A percentile compares a stretch with the other conserved stretches of the same genome.
Evolutionary conservation across 495 filamentous ascomycete species (phyloP).

Genomic region (Aspergillus ellipticus): DNA sequence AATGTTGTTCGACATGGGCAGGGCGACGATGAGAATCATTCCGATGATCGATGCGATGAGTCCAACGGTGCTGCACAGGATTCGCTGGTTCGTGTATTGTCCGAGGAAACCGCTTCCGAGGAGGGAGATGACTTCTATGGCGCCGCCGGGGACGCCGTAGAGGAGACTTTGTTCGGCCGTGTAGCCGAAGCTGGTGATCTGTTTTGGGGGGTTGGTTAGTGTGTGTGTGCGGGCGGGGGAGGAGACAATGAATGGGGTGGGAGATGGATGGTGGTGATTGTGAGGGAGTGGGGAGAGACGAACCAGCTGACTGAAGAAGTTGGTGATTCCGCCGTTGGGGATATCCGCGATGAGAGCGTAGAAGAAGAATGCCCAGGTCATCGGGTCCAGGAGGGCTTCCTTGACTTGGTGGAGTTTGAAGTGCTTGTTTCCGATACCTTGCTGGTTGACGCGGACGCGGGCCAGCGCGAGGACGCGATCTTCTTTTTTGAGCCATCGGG

Average conservation of each 20-base stretch:
- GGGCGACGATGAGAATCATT: constrained; percentile 62
- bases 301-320: constrained; percentile 65
- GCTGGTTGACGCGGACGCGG: constrained; percentile 59
- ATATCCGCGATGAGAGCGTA: constrained; percentile 60
- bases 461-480: constrained; percentile 60
- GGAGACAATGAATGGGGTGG: constrained; percentile 39
- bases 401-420: constrained; percentile 62
- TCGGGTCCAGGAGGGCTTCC: constrained; percentile 56
- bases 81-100: constrained; percentile 53
- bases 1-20: constrained; percentile 54
- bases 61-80: constrained; percentile 43
- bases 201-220: background rate
- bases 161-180: constrained; percentile 60
- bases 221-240: too few species aligned
- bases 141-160: constrained; percentile 63
- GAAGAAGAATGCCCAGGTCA: constrained; percentile 64
- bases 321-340: constrained; percentile 64
- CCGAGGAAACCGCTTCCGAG: constrained; percentile 58
- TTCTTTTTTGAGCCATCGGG: constrained; percentile 59
- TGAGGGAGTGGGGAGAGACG: constrained; percentile 14
- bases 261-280: background rate
- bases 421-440: constrained; percentile 66
- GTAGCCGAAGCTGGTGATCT: constrained; percentile 45
- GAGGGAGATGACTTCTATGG: constrained; percentile 60
- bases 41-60: constrained; percentile 42